Evolutionary conservation across 148 eudicot species (phyloP).

Genomic region (Agrostemma githago): DNA sequence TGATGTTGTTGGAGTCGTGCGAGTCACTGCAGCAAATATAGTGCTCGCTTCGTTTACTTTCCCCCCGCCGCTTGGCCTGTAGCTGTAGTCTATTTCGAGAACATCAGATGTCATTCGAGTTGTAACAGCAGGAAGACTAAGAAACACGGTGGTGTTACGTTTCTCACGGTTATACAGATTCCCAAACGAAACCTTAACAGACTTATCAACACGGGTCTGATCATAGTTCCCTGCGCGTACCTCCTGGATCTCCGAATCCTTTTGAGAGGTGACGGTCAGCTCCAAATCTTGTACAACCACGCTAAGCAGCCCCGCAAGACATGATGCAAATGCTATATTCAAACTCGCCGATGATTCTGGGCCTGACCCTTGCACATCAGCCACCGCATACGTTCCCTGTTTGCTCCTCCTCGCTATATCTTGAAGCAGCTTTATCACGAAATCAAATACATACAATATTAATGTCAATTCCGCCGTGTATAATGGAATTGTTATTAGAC

Average conservation of each 20-base stretch:
- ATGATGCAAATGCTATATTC: constrained; percentile 3
- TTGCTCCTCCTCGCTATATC: not conserved
- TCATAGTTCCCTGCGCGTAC: constrained; percentile 1
- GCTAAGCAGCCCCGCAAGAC: constrained; percentile 13
- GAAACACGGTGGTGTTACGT: not conserved
- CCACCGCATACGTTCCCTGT: not conserved
- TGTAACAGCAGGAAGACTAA: not conserved
- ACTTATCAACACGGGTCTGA: not conserved
- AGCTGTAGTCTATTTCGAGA: constrained; percentile 1
- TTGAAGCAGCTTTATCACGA: not conserved
- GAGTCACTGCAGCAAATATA: not conserved
- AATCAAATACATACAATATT: no score
- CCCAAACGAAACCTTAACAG: constrained; percentile 6
- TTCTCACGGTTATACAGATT: not conserved
- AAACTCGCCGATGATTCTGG: not conserved
- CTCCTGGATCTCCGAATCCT: not conserved
- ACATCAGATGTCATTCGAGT: not conserved
- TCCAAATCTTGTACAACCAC: constrained; percentile 11
- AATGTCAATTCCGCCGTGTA: no score
- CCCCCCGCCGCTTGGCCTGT: not conserved
- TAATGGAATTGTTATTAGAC: not conserved
- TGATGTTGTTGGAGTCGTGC: not conserved
- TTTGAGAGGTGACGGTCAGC: not conserved
- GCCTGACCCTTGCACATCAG: not conserved
- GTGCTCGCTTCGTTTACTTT: not conserved